phyloP scores from a whole-genome alignment of 2,329 filamentous ascomycete species.

The Pyricularia pennisetigena region DNA sequence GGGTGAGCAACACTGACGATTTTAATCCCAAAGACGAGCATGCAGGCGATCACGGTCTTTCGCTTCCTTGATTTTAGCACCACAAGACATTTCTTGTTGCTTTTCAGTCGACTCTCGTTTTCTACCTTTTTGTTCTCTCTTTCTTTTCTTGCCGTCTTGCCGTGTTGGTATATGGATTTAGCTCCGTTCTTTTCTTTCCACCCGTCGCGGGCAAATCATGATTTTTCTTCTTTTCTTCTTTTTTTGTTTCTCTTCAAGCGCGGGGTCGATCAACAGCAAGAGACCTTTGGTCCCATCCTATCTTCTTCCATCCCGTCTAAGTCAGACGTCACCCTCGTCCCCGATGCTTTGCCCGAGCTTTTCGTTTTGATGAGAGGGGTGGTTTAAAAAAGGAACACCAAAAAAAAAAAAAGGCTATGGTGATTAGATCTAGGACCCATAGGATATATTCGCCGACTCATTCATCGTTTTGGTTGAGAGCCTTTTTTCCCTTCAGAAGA shows the following conservation, averaged over 20 bases:
- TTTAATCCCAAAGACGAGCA: not conserved
- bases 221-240: not conserved
- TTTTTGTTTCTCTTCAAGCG: not conserved
- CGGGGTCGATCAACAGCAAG: not conserved
- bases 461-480: not conserved
- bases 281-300: not conserved
- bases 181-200: too few relatives aligned
- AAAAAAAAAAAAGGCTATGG: not conserved
- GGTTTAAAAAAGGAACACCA: not conserved
- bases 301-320: not conserved
- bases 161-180: too few relatives aligned
- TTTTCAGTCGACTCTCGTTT: not conserved
- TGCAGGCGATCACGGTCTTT: not conserved
- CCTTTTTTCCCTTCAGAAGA: not conserved
- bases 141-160: too few relatives aligned
- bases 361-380: not conserved
- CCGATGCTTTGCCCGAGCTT: not conserved
- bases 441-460: not conserved
- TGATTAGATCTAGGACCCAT: not conserved
- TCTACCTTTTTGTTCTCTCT: not conserved
- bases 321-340: not conserved
- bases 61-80: not conserved
- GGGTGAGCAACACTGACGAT: not conserved
- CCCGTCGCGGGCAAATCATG: too few relatives aligned
- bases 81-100: not conserved